Conservation (phyloP, 352 stramenopile genomes). For the Ophiocytium majus region DNA sequence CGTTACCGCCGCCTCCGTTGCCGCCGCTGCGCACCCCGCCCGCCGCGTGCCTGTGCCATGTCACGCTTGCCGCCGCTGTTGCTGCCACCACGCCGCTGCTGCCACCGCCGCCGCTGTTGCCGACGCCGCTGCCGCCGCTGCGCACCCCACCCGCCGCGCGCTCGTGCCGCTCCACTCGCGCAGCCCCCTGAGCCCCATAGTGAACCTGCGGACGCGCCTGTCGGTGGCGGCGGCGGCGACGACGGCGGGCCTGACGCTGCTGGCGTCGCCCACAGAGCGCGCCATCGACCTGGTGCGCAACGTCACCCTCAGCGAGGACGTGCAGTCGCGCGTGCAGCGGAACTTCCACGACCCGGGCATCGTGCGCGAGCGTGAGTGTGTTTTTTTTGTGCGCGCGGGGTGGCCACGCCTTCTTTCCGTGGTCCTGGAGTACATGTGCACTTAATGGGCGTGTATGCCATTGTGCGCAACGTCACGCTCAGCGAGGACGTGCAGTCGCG, state of each 20-base stretch:
- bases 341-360: constrained; percentile 42
- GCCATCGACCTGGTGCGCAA: constrained; percentile 34
- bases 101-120: no score
- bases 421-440: no score
- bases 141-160: no score
- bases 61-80: no score
- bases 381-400: no score
- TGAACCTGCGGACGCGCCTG: constrained; percentile 37
- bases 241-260: constrained; percentile 15
- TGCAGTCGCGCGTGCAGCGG: constrained; percentile 29
- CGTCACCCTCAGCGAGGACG: constrained; percentile 38
- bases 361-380: background rate
- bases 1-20: no score
- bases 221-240: constrained; percentile 28
- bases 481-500: constrained; percentile 9
- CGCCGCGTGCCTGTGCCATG: no score
- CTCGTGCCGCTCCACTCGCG: no score
- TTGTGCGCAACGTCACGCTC: background rate
- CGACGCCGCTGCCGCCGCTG: no score
- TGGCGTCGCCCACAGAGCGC: constrained; percentile 24
- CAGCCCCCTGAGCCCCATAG: constrained; percentile 33
- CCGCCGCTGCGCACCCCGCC: no score
- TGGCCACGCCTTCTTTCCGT: no score
- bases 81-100: no score
- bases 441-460: background rate